A percentile compares a stretch with the other conserved stretches of the same genome.
Conservation (phyloP, 805 yeast genomes). For the Nakazawaea anatomiae region DNA sequence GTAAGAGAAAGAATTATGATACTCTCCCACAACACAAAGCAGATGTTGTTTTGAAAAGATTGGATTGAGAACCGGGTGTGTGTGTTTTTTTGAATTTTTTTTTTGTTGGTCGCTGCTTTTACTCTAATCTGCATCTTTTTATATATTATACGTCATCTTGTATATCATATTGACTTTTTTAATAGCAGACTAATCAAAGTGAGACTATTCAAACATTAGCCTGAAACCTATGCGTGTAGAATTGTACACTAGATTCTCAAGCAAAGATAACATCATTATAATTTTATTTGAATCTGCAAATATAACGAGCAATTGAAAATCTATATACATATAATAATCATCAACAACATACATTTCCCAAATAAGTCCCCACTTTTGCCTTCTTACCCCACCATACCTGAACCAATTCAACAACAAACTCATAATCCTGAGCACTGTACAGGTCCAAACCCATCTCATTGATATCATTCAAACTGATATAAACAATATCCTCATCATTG, state of each 20-base stretch:
- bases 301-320: background rate
- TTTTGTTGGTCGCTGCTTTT: no score
- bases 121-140: no score
- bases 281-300: no score
- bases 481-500: constrained; percentile 12
- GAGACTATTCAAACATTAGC: no score
- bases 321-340: background rate
- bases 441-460: constrained; percentile 58
- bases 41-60: constrained; percentile 10
- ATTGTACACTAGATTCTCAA: no score
- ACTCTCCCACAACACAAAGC: constrained; percentile 7
- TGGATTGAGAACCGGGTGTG: background rate
- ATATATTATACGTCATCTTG: no score
- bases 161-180: no score
- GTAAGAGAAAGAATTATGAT: constrained; percentile 7
- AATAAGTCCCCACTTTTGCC: constrained; percentile 32
- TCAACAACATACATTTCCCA: constrained; percentile 29
- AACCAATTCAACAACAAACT: constrained; percentile 36
- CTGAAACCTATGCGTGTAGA: no score
- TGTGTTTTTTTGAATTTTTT: background rate
- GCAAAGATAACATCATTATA: no score
- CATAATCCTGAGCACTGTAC: constrained; percentile 36
- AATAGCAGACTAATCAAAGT: no score
- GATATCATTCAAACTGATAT: constrained; percentile 39
- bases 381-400: constrained; percentile 41